A percentile compares a stretch with the other conserved stretches of the same genome.
Evolutionary conservation across 106 monocot genomes (phyloP).

Genomic region (Vanilla planifolia): DNA sequence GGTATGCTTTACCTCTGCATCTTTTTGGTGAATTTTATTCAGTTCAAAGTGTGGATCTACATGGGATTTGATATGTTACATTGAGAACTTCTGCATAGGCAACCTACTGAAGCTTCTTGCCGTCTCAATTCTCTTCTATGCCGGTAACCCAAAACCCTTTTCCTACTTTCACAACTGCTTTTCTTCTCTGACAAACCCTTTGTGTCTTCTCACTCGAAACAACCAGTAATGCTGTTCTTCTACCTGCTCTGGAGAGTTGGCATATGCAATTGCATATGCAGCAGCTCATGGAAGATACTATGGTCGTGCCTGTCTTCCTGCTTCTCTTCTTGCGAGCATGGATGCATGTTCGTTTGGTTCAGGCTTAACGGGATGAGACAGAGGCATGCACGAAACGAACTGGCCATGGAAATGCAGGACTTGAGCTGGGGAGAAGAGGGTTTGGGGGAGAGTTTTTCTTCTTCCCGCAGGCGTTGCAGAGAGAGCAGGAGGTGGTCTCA

Average conservation of each 20-base stretch:
- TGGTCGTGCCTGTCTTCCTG: conserved; percentile 46
- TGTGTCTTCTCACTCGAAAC: not conserved
- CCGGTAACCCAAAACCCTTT: conserved; percentile 24
- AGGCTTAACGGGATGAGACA: conserved; percentile 23
- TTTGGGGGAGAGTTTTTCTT: conserved; percentile 18
- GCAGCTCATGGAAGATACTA: conserved; percentile 50
- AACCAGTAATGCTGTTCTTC: conserved; percentile 70
- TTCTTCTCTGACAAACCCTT: not conserved
- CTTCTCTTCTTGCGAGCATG: conserved; percentile 40
- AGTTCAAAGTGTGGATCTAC: conserved; percentile 70
- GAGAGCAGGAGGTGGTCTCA: conserved; percentile 39
- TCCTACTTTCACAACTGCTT: not conserved
- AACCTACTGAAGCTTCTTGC: conserved; percentile 63
- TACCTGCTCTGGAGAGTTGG: conserved; percentile 77
- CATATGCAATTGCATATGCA: conserved; percentile 50
- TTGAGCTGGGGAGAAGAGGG: conserved; percentile 28
- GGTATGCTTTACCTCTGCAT: too few species aligned
- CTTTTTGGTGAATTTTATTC: too few species aligned
- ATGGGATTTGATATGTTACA: conserved; percentile 89
- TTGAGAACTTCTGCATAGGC: conserved; percentile 83
- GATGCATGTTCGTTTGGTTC: conserved; percentile 33
- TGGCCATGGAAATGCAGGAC: conserved; percentile 31
- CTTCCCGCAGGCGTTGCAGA: conserved; percentile 19
- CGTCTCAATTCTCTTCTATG: conserved; percentile 53
- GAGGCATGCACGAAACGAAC: conserved; percentile 7